Conservation (phyloP, 768 basidiomycete genomes). For the Leccinum subtestaceum region DNA sequence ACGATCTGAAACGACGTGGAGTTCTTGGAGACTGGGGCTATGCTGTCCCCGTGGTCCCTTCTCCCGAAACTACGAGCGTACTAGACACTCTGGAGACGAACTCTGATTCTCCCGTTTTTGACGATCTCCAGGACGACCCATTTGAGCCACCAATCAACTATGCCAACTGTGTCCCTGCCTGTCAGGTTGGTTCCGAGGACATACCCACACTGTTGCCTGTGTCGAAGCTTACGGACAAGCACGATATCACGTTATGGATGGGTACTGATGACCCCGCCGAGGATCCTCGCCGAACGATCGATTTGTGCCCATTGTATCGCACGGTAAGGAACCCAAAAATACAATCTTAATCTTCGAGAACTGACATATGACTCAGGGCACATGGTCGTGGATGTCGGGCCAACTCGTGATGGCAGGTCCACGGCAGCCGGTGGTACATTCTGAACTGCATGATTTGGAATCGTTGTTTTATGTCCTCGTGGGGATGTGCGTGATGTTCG, state of each 20-base stretch:
- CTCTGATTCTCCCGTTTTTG: background rate
- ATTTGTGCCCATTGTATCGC: background rate
- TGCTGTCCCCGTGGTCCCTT: background rate
- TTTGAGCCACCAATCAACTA: background rate
- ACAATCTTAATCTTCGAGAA: background rate
- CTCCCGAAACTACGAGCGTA: no score
- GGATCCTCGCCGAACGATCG: background rate
- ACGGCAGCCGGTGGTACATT: slow-evolving; percentile 2
- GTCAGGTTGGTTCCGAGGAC: background rate
- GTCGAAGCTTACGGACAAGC: background rate
- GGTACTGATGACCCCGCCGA: background rate
- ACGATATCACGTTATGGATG: background rate
- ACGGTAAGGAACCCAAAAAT: background rate
- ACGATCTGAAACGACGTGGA: background rate
- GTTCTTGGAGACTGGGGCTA: background rate
- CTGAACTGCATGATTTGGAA: background rate
- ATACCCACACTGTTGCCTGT: background rate
- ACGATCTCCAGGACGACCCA: background rate
- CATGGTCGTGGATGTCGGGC: slow-evolving; percentile 4
- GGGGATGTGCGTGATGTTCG: background rate
- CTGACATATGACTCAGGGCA: background rate
- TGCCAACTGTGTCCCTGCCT: background rate
- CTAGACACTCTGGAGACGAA: background rate
- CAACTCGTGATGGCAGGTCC: slow-evolving; percentile 5
- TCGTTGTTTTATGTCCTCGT: background rate